These are phyloP conservation scores for Mortierella hygrophila DNA, from an alignment of 192 early-diverging fungal species.

Conservation along the genomic window DNA sequence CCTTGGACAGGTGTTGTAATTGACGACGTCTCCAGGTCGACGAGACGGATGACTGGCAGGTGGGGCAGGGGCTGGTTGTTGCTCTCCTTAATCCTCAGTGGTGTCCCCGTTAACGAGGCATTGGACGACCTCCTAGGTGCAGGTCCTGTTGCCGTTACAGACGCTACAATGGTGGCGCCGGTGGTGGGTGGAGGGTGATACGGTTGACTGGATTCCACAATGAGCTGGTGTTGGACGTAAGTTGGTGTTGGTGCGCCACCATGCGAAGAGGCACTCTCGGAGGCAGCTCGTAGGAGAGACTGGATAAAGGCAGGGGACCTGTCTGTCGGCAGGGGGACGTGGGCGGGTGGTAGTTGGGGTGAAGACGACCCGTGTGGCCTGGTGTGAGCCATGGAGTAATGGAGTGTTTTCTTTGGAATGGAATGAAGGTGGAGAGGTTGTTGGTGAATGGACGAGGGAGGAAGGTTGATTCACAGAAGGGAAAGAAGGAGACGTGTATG, in stretches of 20 bases:
- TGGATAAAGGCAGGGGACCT: conserved; percentile 27
- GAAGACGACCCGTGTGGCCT: background rate
- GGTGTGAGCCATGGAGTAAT: background rate
- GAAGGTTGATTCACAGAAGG: background rate
- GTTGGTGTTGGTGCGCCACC: background rate
- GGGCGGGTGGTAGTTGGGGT: background rate
- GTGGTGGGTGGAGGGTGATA: background rate
- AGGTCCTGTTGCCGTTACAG: background rate
- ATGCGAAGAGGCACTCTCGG: conserved; percentile 5
- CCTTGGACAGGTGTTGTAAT: background rate
- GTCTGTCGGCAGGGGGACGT: conserved; percentile 19
- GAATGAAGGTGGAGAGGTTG: background rate
- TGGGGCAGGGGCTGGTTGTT: conserved; percentile 1
- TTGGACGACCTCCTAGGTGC: background rate
- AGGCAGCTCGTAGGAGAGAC: conserved; percentile 15
- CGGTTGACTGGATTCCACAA: background rate
- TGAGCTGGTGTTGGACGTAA: background rate
- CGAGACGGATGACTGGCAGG: conserved; percentile 2
- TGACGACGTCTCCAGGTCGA: background rate
- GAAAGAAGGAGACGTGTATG: background rate
- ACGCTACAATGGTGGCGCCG: background rate
- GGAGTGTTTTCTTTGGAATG: conserved; percentile 1
- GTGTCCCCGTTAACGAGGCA: background rate
- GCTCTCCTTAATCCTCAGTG: background rate
- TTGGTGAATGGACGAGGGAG: background rate